A percentile compares a stretch with the other conserved stretches of the same genome.
These are phyloP conservation scores for Ambrosiella cleistominuta DNA, from an alignment of 2,329 filamentous ascomycete species.

Conservation along the genomic window DNA sequence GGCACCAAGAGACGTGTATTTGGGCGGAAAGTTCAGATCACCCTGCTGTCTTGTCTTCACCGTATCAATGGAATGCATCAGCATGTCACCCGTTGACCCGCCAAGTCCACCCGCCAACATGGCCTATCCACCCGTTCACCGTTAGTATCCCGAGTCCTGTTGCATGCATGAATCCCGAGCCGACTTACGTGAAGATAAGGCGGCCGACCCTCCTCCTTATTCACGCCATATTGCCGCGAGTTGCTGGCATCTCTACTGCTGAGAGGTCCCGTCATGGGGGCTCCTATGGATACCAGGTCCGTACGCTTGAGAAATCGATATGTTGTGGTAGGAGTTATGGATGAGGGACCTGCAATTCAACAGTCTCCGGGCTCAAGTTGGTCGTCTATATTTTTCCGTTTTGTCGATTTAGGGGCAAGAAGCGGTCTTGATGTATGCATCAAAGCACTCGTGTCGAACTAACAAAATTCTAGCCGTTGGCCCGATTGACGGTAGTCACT, in stretches of 20 bases:
- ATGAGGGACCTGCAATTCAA: neutral
- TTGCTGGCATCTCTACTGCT: conserved; percentile 6
- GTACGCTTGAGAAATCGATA: too few species aligned
- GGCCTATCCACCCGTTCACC: conserved; percentile 34
- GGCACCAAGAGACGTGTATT: conserved; percentile 75
- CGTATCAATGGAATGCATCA: conserved; percentile 98
- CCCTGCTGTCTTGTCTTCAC: conserved; percentile 97
- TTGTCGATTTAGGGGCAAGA: neutral
- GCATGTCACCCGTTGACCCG: conserved; percentile 82
- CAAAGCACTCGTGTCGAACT: neutral
- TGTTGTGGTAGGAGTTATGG: neutral
- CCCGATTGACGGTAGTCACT: too few species aligned
- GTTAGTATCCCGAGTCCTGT: neutral
- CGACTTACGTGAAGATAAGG: conserved; percentile 27
- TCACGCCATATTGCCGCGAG: neutral
- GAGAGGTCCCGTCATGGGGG: conserved; percentile 4
- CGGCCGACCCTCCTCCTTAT: conserved; percentile 26
- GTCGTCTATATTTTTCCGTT: neutral
- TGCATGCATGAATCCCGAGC: neutral
- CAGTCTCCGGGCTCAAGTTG: neutral
- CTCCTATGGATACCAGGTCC: neutral
- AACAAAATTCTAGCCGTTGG: neutral
- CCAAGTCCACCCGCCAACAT: conserved; percentile 93
- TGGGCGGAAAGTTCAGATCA: conserved; percentile 80
- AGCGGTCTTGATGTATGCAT: neutral